Conservation (phyloP, 129 eudicot genomes). For the Deinandra increscens region DNA sequence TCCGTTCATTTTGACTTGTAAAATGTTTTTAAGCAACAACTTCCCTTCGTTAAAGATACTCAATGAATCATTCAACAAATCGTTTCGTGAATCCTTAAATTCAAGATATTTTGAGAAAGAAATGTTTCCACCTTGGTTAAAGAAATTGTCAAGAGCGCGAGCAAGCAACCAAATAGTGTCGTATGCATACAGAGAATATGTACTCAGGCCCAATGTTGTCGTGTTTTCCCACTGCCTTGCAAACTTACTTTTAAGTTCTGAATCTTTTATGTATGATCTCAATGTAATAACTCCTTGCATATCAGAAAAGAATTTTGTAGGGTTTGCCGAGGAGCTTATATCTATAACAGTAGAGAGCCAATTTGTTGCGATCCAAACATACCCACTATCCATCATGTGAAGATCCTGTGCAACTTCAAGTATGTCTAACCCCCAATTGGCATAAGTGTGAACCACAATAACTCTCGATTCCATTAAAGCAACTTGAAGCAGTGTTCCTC, state of each 20-base stretch:
- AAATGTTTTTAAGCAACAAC: conserved; percentile 46
- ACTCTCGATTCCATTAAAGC: conserved; percentile 60
- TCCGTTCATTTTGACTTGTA: conserved; percentile 55
- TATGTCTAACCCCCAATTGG: conserved; percentile 43
- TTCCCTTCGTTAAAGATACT: conserved; percentile 67
- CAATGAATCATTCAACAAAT: conserved; percentile 42
- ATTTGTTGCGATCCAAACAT: conserved; percentile 72
- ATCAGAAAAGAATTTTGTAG: conserved; percentile 19
- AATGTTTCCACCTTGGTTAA: conserved; percentile 47
- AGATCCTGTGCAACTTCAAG: conserved; percentile 48
- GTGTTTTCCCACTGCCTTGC: conserved; percentile 48
- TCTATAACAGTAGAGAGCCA: conserved; percentile 72
- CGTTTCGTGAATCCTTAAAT: conserved; percentile 20
- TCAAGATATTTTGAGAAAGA: conserved; percentile 49
- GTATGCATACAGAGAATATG: conserved; percentile 60
- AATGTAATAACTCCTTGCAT: conserved; percentile 64
- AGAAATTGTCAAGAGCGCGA: conserved; percentile 57
- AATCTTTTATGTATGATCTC: conserved; percentile 48
- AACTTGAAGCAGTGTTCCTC: conserved; percentile 47
- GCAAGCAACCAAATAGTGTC: conserved; percentile 78
- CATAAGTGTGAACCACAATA: conserved; percentile 52
- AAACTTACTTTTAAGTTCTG: conserved; percentile 46
- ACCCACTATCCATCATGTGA: conserved; percentile 61
- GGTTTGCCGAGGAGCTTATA: conserved; percentile 31
- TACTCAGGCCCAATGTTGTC: conserved; percentile 49